Conservation (phyloP, 1,284 basidiomycete genomes). For the Ceratobasidium theobromae region DNA sequence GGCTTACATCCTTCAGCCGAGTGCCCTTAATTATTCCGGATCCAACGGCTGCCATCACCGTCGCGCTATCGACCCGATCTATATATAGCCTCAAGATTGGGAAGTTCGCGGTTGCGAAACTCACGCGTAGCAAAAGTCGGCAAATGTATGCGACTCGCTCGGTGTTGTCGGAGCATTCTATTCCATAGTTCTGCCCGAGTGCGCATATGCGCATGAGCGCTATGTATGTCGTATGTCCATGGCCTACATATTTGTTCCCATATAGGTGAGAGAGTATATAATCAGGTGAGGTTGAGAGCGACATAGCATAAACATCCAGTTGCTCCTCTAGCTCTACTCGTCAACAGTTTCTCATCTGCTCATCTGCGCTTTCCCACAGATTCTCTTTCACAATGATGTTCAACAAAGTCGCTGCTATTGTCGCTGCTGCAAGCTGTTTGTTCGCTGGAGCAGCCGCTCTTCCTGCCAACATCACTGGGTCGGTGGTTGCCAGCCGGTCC, state of each 20-base stretch:
- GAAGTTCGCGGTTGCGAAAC: background rate
- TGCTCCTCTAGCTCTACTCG: background rate
- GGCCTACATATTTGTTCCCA: background rate
- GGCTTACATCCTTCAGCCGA: no score
- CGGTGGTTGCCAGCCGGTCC: background rate
- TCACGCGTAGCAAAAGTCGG: background rate
- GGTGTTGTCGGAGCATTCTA: background rate
- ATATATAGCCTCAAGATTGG: background rate
- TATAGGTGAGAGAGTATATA: conserved; percentile 6
- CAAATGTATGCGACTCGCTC: background rate
- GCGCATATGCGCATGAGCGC: background rate
- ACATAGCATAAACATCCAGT: background rate
- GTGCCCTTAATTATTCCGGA: no score
- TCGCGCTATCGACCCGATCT: no score
- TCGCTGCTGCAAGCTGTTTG: conserved; percentile 7
- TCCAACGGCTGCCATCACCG: no score
- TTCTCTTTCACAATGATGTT: conserved; percentile 6
- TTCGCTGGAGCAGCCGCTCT: conserved; percentile 11
- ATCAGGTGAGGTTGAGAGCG: background rate
- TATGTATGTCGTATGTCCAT: background rate
- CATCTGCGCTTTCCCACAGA: no score
- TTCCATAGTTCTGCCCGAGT: background rate
- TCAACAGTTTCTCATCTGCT: background rate
- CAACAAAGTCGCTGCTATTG: conserved; percentile 7
- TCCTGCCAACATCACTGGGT: conserved; percentile 19